Conservation (phyloP, 148 eudicot genomes). For the Fallopia convolvulus region DNA sequence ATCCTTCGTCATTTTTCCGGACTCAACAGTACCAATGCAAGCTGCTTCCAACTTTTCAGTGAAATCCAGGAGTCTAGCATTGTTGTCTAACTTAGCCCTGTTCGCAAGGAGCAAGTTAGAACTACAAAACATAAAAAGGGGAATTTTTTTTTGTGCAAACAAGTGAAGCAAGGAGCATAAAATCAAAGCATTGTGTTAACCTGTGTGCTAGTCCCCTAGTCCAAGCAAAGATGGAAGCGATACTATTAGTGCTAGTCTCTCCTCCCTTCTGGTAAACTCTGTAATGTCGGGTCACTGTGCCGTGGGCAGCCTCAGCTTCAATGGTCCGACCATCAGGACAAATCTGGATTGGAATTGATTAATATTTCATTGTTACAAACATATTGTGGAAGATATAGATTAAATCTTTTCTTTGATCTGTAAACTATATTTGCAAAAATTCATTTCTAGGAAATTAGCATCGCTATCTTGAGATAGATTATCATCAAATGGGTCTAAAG, state of each 20-base stretch:
- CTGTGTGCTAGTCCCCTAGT: conserved; percentile 44
- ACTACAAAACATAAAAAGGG: not conserved
- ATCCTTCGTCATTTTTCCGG: conserved; percentile 98
- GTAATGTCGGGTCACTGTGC: conserved; percentile 46
- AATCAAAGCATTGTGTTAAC: conserved; percentile 1
- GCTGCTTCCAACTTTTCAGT: conserved; percentile 84
- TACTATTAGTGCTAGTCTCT: conserved; percentile 51
- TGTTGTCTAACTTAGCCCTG: conserved; percentile 77
- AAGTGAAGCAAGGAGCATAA: not conserved
- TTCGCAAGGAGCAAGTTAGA: not conserved
- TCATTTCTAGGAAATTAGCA: not conserved
- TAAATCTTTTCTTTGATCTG: not conserved
- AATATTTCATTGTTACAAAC: not conserved
- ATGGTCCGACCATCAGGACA: conserved; percentile 49
- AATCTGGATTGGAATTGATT: conserved; percentile 17
- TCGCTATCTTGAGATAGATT: not conserved
- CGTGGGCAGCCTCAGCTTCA: conserved; percentile 59
- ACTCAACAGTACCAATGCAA: conserved; percentile 74
- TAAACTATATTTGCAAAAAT: not conserved
- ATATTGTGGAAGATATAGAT: not conserved
- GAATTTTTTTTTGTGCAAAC: not conserved
- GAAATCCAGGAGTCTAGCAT: conserved; percentile 60
- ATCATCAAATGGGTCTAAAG: not conserved
- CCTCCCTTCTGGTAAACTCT: conserved; percentile 52
- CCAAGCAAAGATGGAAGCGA: conserved; percentile 57